A percentile compares a stretch with the other conserved stretches of the same genome.
Evolutionary conservation across 108 stramenopile genomes (phyloP).

Genomic region (Cyclotella cryptica): DNA sequence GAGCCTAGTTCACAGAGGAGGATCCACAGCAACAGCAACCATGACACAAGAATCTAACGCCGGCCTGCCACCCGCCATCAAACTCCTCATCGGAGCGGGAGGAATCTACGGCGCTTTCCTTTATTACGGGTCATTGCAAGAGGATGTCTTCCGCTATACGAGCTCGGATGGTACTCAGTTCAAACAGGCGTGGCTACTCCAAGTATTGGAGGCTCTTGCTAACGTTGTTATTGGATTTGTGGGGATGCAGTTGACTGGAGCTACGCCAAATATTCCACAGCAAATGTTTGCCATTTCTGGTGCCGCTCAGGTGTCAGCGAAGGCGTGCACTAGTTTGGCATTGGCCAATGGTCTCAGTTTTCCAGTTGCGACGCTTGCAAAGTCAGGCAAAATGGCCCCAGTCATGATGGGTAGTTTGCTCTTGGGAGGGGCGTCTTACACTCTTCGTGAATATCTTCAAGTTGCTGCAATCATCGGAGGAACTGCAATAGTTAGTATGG

Average conservation of each 20-base stretch:
- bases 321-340: constrained; percentile 91
- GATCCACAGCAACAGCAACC: constrained; percentile 31
- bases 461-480: constrained; percentile 92
- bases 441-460: constrained; percentile 85
- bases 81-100: constrained; percentile 89
- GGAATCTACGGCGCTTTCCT: constrained; percentile 97
- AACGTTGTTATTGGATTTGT: constrained; percentile 89
- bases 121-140: constrained; percentile 95
- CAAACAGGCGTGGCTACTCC: constrained; percentile 92
- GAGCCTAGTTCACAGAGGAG: constrained; percentile 28
- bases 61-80: constrained; percentile 72
- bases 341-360: constrained; percentile 88
- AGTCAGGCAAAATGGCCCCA: constrained; percentile 94
- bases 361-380: constrained; percentile 90
- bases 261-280: constrained; percentile 84
- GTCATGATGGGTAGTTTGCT: constrained; percentile 91
- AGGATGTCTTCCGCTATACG: constrained; percentile 92
- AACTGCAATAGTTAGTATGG: constrained; percentile 90
- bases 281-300: constrained; percentile 89
- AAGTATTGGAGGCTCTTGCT: constrained; percentile 90
- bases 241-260: constrained; percentile 85
- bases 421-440: constrained; percentile 89
- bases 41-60: constrained; percentile 48
- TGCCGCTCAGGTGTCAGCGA: constrained; percentile 89
- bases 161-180: constrained; percentile 88